Evolutionary conservation across 306 rosid species (phyloP).

Genomic region (Vicia sativa): DNA sequence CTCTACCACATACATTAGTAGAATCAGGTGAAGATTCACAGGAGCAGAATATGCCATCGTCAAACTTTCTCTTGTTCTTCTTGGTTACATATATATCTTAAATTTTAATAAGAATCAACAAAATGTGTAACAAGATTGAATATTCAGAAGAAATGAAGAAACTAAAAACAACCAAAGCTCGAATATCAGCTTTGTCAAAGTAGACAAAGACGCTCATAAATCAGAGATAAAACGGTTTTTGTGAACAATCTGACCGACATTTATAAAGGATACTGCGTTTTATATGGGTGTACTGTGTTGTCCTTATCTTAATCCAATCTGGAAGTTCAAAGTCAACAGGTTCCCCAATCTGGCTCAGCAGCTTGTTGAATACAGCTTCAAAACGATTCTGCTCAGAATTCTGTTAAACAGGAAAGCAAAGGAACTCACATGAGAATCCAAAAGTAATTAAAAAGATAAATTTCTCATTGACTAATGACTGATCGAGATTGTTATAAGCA

Average conservation of each 20-base stretch:
- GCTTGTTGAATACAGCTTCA: constrained; percentile 69
- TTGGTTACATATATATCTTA: constrained; percentile 80
- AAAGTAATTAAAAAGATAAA: no score
- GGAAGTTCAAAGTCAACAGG: constrained; percentile 93
- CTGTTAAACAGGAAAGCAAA: constrained; percentile 50
- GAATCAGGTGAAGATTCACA: constrained; percentile 63
- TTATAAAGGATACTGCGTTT: constrained; percentile 90
- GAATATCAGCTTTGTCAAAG: constrained; percentile 23
- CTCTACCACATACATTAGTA: constrained; percentile 73
- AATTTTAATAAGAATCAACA: constrained; percentile 54
- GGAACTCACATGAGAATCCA: no score
- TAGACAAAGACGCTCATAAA: constrained; percentile 7
- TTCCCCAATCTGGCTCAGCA: constrained; percentile 65
- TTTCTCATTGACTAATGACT: no score
- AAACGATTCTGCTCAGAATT: constrained; percentile 57
- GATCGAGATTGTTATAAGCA: no score
- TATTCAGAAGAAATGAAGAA: constrained; percentile 21
- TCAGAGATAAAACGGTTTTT: neutral
- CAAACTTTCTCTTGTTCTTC: constrained; percentile 75
- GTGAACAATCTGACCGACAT: constrained; percentile 5
- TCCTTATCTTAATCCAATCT: constrained; percentile 66
- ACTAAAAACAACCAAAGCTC: constrained; percentile 19
- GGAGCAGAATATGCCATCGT: constrained; percentile 94
- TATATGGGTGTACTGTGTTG: constrained; percentile 64
- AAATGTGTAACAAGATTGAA: constrained; percentile 26